phyloP scores from a whole-genome alignment of 2,329 filamentous ascomycete species.

The Byssoonygena ceratinophila region DNA sequence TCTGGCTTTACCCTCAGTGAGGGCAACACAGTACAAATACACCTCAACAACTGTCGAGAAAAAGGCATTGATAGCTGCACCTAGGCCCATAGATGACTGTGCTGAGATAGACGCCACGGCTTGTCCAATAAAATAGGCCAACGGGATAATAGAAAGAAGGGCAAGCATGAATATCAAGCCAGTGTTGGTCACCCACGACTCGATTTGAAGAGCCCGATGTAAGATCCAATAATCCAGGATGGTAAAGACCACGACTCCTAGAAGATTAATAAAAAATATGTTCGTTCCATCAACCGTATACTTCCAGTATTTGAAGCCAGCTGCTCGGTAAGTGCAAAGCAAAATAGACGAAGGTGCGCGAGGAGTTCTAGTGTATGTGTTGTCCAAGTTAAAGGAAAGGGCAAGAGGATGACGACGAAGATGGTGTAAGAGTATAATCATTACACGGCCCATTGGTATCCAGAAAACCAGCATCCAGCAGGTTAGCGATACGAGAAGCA shows the following conservation, averaged over 20 bases:
- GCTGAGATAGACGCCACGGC: constrained; percentile 97
- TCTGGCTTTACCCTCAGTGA: constrained; percentile 82
- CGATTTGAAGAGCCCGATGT: constrained; percentile 54
- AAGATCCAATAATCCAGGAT: constrained; percentile 87
- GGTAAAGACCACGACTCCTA: constrained; percentile 84
- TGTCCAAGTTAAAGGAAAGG: constrained; percentile 83
- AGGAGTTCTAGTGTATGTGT: constrained; percentile 58
- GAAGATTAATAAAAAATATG: constrained; percentile 96
- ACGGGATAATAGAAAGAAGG: constrained; percentile 82
- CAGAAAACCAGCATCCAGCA: constrained; percentile 97
- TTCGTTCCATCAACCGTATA: constrained; percentile 98
- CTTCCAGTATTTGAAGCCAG: constrained; percentile 95
- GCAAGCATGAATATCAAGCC: constrained; percentile 78
- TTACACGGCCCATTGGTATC: constrained; percentile 97
- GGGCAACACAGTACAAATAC: constrained; percentile 89
- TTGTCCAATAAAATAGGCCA: constrained; percentile 97
- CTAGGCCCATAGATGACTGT: constrained; percentile 95
- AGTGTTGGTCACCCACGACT: constrained; percentile 66
- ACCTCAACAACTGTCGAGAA: constrained; percentile 97
- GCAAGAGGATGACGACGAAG: constrained; percentile 85
- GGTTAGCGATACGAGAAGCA: constrained; percentile 73
- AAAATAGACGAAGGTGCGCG: constrained; percentile 74
- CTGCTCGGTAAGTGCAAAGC: constrained; percentile 91
- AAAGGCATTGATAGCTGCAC: constrained; percentile 93
- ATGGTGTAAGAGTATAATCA: constrained; percentile 79